phyloP scores from a whole-genome alignment of 2,329 filamentous ascomycete species.

The Colletotrichum noveboracense region DNA sequence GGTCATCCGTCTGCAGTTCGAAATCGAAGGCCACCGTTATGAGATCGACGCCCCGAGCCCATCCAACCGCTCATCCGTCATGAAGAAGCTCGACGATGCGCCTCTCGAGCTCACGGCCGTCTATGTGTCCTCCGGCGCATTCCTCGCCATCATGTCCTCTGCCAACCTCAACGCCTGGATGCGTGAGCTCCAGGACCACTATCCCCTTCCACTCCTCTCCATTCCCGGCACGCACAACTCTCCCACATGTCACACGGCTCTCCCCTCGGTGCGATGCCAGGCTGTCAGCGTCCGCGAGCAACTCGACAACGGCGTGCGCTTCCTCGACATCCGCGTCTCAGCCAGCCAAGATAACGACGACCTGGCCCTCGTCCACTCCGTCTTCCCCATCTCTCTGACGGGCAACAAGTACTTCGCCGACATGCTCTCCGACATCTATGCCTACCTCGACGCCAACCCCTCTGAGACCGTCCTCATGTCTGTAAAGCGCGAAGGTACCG shows the following conservation, averaged over 20 bases:
- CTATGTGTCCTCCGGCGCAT: slow-evolving; percentile 62
- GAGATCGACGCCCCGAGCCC: slow-evolving; percentile 75
- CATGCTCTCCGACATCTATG: slow-evolving; percentile 72
- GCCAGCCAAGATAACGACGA: slow-evolving; percentile 61
- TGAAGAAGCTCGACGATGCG: slow-evolving; percentile 60
- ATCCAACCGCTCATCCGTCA: slow-evolving; percentile 61
- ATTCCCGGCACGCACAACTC: slow-evolving; percentile 97
- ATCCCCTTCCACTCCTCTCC: slow-evolving; percentile 78
- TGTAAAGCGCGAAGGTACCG: slow-evolving; percentile 89
- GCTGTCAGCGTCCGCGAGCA: slow-evolving; percentile 78
- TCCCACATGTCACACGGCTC: slow-evolving; percentile 80
- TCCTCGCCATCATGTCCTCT: slow-evolving; percentile 72
- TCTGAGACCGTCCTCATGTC: slow-evolving; percentile 85
- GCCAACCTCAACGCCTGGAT: slow-evolving; percentile 80
- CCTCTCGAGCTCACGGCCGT: slow-evolving; percentile 69
- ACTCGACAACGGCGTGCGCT: slow-evolving; percentile 88
- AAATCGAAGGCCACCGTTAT: slow-evolving; percentile 67
- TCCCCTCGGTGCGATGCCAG: slow-evolving; percentile 94
- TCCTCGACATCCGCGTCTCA: slow-evolving; percentile 86
- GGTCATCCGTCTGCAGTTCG: slow-evolving; percentile 76
- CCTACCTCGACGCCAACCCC: slow-evolving; percentile 79
- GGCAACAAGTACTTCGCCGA: slow-evolving; percentile 80
- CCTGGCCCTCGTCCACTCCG: slow-evolving; percentile 85
- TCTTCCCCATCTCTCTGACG: slow-evolving; percentile 85
- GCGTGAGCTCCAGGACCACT: slow-evolving; percentile 72